A percentile compares a stretch with the other conserved stretches of the same genome.
These are phyloP conservation scores for Aspergillus sp. DNA, from an alignment of 2,329 filamentous ascomycete species.

Conservation along the genomic window DNA sequence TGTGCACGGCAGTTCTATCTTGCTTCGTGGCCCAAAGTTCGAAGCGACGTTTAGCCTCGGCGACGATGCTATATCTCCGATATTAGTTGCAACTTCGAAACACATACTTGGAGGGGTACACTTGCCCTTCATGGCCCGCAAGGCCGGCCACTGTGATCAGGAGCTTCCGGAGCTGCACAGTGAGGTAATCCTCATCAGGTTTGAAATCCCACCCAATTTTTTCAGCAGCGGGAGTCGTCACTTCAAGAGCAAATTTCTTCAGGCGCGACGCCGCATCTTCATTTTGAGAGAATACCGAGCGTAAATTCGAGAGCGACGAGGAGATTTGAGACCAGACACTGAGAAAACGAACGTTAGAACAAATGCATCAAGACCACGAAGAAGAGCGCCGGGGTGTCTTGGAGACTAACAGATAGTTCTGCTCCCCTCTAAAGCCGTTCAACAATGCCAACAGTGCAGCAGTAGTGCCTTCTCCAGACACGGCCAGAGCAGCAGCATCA, in stretches of 20 bases:
- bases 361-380: neutral
- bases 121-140: slow-evolving; percentile 67
- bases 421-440: slow-evolving; percentile 74
- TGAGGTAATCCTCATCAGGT: slow-evolving; percentile 73
- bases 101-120: slow-evolving; percentile 8
- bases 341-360: neutral
- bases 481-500: slow-evolving; percentile 80
- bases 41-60: slow-evolving; percentile 73
- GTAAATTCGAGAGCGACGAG: slow-evolving; percentile 66
- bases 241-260: slow-evolving; percentile 68
- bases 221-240: slow-evolving; percentile 68
- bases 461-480: slow-evolving; percentile 78
- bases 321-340: slow-evolving; percentile 81
- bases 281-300: slow-evolving; percentile 77
- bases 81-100: slow-evolving; percentile 1
- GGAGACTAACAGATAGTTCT: slow-evolving; percentile 62
- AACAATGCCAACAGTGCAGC: slow-evolving; percentile 75
- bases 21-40: slow-evolving; percentile 63
- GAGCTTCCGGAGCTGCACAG: slow-evolving; percentile 72
- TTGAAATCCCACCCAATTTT: slow-evolving; percentile 79
- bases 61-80: slow-evolving; percentile 48
- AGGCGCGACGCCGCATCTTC: slow-evolving; percentile 64
- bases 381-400: neutral
- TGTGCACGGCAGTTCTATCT: slow-evolving; percentile 65
- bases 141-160: slow-evolving; percentile 69